Evolutionary conservation across 2,329 filamentous ascomycete genomes (phyloP), one percentile per base, ranked within the genome.

Genomic region (Penicillium decumbens): DNA sequence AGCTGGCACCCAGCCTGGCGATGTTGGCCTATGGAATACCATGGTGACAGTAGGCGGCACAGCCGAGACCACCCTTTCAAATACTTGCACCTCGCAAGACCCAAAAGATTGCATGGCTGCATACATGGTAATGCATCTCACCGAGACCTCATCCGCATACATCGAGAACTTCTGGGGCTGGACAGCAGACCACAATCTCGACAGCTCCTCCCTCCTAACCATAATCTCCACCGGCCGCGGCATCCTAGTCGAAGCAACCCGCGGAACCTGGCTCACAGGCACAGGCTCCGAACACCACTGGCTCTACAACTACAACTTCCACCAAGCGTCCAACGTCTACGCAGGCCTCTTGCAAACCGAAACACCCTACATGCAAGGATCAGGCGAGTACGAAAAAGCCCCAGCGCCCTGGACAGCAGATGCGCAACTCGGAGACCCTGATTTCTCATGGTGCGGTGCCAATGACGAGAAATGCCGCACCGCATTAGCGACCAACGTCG

Each of bases 141-240:
- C 75, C 0, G 50, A 66, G 10, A 66, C 63, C 0, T 72, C 74
- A 0, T 75, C 75, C 1, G 74, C 73, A 3, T 81, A 82, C 53
- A 69, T 81, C 37, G 79, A 83, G 60, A 80, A 81, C 56, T 66
- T 75, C 47, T 75, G 75, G 75, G 63, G 71, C 3, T 78, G 75
- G 75, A 76, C 70, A 13, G 72, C 73, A 3, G 60, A 78, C 53
- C 75, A 78, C 62, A 75, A 76, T 51, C 67, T 82, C 30, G 70
- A 75, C 42, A 77, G 75, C 27, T 37, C 50, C 1, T 57, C 58
- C 0, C 50, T 57, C 10, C 53, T 58, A 8, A 65, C 68, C 20
- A 70, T 64, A 25, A 47, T 73, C 42, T 65, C 67, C 1, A 64
- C 66, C 2, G 73, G 65, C 18, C 72, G 76, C 4, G 72, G 72